Evolutionary conservation across 352 stramenopile species (phyloP), one percentile per base, ranked within the genome.

Genomic region (Pilasporangium apinafurcum): DNA sequence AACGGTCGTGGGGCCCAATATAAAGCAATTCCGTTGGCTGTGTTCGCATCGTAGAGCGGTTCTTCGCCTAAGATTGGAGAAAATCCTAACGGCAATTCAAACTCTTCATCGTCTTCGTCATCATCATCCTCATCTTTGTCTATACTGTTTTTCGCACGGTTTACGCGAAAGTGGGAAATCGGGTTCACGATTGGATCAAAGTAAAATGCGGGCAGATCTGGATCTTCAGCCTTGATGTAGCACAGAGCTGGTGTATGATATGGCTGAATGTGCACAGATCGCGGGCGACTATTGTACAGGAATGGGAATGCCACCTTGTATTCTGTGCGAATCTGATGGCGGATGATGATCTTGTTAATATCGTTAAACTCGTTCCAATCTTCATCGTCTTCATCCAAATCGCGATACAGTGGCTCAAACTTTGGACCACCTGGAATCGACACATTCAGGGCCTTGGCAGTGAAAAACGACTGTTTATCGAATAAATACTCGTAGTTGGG

Each of bases 301-400:
- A 99, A 98, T 13, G 96, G 96, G 65, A 99, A 99, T 8, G 96
- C 96, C 57, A 99, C 97, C 46, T 96, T 95, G 74, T 99, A 99
- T 66, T 99, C 97, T 4, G 95, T 99, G 18, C 96, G 86, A 59
- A 99, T 99, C 53, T 97, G 95, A 62, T 98, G 86, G 5, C 97
- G 92, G 56, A 99, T 98, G 62, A 99, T 99, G 61, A 99, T 99
- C 72, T 99, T 99, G 69, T 98, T 98, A 62, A 99, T 98, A 67
- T 99, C 97, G 55, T 99, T 99, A 71, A 99, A 99, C 64, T 99
- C 97, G 77, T 99, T 99, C 97, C 97, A 99, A 73, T 99, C 97
- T 53, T 99, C 96, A 48, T 99, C 96, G 42, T 99, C 95, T 37
- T 98, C 91, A 45, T 98, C 94, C 9, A 97, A 55, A 66, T 99